These are phyloP conservation scores for Eurotiales sp. DNA, from an alignment of 2,329 filamentous ascomycete genomes.

Conservation along the genomic window DNA sequence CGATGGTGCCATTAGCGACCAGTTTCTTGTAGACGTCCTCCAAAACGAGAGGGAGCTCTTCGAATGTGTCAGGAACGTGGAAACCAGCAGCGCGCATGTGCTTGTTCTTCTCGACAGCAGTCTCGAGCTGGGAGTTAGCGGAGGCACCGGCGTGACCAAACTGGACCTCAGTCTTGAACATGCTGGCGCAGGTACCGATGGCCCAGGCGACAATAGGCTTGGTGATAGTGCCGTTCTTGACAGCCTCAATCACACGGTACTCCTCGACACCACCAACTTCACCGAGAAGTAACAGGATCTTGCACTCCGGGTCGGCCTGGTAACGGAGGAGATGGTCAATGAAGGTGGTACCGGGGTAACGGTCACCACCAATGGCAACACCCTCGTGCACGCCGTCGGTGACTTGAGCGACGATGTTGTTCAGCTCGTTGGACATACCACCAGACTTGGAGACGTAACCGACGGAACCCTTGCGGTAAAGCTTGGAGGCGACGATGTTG, in stretches of 20 bases:
- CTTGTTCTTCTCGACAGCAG: slow-evolving; percentile 94
- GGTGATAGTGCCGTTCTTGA: slow-evolving; percentile 89
- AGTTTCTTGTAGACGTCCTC: slow-evolving; percentile 82
- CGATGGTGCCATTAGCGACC: slow-evolving; percentile 78
- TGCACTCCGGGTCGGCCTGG: slow-evolving; percentile 94
- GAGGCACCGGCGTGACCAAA: slow-evolving; percentile 98
- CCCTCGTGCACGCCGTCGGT: slow-evolving; percentile 99
- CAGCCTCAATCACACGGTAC: slow-evolving; percentile 98
- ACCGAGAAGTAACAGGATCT: slow-evolving; percentile 91
- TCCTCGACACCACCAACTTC: slow-evolving; percentile 99
- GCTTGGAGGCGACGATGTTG: slow-evolving; percentile 99
- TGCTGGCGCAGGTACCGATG: slow-evolving; percentile 97
- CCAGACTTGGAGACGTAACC: slow-evolving; percentile 99
- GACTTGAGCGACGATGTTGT: slow-evolving; percentile 97
- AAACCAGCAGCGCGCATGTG: slow-evolving; percentile 93
- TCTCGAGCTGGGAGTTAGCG: slow-evolving; percentile 99
- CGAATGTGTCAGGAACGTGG: slow-evolving; percentile 91
- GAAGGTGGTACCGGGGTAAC: slow-evolving; percentile 98
- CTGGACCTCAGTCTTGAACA: slow-evolving; percentile 99
- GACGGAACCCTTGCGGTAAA: slow-evolving; percentile 98
- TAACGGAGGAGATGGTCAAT: slow-evolving; percentile 97
- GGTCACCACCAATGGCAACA: slow-evolving; percentile 98
- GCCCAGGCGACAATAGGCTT: slow-evolving; percentile 99
- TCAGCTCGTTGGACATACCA: slow-evolving; percentile 99
- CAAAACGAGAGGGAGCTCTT: slow-evolving; percentile 80